Conservation (phyloP, 2,329 filamentous ascomycete genomes). For the Colletotrichum sp. region DNA sequence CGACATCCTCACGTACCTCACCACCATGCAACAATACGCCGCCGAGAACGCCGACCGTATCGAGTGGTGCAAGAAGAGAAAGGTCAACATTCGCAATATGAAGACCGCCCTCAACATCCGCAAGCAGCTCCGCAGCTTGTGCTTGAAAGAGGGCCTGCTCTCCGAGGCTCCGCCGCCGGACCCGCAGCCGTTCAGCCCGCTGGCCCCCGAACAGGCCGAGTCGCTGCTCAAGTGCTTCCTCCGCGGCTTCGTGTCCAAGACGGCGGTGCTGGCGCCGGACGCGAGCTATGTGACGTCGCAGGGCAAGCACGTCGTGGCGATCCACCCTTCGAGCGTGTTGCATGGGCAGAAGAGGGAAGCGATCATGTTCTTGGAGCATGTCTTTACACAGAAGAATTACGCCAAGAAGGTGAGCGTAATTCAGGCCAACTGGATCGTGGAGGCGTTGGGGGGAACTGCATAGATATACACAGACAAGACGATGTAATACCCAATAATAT, state of each 20-base stretch:
- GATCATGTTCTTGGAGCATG: constrained; percentile 72
- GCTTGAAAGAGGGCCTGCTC: constrained; percentile 56
- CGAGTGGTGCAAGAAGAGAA: constrained; percentile 63
- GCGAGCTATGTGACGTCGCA: constrained; percentile 64
- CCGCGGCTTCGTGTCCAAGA: constrained; percentile 64
- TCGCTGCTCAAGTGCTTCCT: constrained; percentile 66
- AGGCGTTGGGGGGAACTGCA: constrained; percentile 42
- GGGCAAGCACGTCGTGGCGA: constrained; percentile 64
- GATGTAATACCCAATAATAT: no score
- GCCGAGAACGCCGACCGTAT: constrained; percentile 59
- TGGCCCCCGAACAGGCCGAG: constrained; percentile 59
- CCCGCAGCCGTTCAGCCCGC: constrained; percentile 60
- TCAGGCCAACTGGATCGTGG: constrained; percentile 63
- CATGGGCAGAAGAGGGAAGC: constrained; percentile 68
- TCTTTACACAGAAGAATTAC: constrained; percentile 70
- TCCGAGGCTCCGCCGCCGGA: constrained; percentile 50
- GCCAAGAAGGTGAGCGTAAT: constrained; percentile 70
- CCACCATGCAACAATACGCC: constrained; percentile 65
- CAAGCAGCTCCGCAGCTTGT: constrained; percentile 63
- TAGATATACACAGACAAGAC: no score
- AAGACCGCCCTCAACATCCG: constrained; percentile 66
- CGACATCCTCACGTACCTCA: constrained; percentile 69
- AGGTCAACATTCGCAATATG: constrained; percentile 66
- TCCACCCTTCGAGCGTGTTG: constrained; percentile 68
- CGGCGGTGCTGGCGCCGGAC: constrained; percentile 65